Evolutionary conservation across 2,329 filamentous ascomycete genomes (phyloP).

Genomic region (Paracorniculantispora psalliotae): DNA sequence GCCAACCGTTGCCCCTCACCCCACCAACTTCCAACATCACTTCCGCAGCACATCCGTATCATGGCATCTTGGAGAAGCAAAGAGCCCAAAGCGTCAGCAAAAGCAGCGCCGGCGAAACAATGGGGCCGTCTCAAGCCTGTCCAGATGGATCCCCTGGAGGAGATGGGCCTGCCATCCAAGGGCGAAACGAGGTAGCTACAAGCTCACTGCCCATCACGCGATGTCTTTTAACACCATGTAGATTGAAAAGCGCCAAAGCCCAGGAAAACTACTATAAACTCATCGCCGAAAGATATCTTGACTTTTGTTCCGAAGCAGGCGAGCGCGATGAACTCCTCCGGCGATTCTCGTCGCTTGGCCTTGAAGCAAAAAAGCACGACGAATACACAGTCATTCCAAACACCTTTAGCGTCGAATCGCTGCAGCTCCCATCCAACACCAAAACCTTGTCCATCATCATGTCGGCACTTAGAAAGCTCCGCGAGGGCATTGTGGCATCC

Average conservation of each 20-base stretch:
- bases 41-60: neutral
- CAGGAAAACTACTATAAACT: slow-evolving; percentile 84
- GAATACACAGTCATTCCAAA: neutral
- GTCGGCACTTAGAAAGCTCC: slow-evolving; percentile 81
- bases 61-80: slow-evolving; percentile 25
- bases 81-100: slow-evolving; percentile 25
- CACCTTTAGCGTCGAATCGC: slow-evolving; percentile 8
- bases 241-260: slow-evolving; percentile 66
- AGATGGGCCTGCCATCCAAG: slow-evolving; percentile 82
- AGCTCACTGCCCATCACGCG: slow-evolving; percentile 2
- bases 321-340: slow-evolving; percentile 68
- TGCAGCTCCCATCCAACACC: slow-evolving; percentile 34
- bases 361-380: slow-evolving; percentile 2
- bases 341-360: slow-evolving; percentile 63
- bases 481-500: slow-evolving; percentile 81
- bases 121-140: slow-evolving; percentile 71
- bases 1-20: neutral
- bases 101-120: slow-evolving; percentile 49
- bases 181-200: slow-evolving; percentile 72
- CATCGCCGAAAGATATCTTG: slow-evolving; percentile 84
- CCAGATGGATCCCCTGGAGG: slow-evolving; percentile 71
- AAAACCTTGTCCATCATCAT: slow-evolving; percentile 70
- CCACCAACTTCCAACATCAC: neutral
- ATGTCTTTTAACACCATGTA: slow-evolving; percentile 27
- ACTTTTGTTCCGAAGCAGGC: slow-evolving; percentile 73